A percentile compares a stretch with the other conserved stretches of the same genome.
Evolutionary conservation across 1,139 yeast species (phyloP).

Genomic region (Magnusiomyces sp.): DNA sequence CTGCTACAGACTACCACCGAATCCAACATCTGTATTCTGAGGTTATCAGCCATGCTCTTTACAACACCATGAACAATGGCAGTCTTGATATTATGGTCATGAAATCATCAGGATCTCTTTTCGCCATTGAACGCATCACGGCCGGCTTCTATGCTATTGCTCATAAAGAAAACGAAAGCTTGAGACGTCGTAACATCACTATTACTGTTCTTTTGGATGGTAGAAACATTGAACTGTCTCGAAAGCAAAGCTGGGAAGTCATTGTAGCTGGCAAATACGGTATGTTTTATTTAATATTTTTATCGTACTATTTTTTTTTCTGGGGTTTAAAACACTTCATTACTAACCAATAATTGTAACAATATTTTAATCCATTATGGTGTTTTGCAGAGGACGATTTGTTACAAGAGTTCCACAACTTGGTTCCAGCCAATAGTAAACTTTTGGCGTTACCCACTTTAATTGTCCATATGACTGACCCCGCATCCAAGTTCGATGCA

Average conservation of each 20-base stretch:
- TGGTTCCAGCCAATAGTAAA: constrained; percentile 21
- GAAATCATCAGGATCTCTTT: constrained; percentile 24
- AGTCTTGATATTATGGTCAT: constrained; percentile 30
- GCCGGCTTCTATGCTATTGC: constrained; percentile 27
- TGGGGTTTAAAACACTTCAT: neutral
- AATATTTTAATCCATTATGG: neutral
- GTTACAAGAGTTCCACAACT: constrained; percentile 19
- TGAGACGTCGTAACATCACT: constrained; percentile 22
- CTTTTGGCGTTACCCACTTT: constrained; percentile 26
- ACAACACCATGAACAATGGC: constrained; percentile 27
- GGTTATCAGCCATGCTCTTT: constrained; percentile 24
- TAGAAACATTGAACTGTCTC: constrained; percentile 22
- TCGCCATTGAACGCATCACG: constrained; percentile 26
- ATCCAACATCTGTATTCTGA: constrained; percentile 19
- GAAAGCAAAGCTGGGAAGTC: constrained; percentile 30
- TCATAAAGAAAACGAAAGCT: constrained; percentile 17
- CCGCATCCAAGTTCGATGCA: neutral
- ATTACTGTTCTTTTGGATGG: constrained; percentile 34
- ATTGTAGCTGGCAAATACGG: constrained; percentile 24
- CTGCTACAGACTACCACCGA: constrained; percentile 18
- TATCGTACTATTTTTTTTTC: neutral
- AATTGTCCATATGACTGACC: constrained; percentile 19
- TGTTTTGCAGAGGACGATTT: constrained; percentile 18
- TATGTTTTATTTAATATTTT: constrained; percentile 7
- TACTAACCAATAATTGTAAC: neutral